Evolutionary conservation across 1,284 basidiomycete genomes (phyloP).

Genomic region (Rhodotorula sp.): DNA sequence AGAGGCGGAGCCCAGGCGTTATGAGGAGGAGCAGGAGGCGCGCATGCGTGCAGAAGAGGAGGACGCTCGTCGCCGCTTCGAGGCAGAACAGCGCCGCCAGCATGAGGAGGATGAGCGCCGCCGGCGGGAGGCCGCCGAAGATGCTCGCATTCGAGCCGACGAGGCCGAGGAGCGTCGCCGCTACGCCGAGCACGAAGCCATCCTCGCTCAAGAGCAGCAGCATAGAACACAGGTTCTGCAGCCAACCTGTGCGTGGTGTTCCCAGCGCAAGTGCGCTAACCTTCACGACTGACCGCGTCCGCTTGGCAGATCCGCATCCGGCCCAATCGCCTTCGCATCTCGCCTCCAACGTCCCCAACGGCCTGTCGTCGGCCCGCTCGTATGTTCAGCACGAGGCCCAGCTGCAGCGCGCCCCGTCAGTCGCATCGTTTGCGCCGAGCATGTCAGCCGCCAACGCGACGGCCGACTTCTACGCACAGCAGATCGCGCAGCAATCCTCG

Average conservation of each 20-base stretch:
- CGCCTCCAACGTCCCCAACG: background rate
- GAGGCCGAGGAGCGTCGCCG: slow-evolving; percentile 1
- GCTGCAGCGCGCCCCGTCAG: slow-evolving; percentile 17
- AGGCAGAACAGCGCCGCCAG: background rate
- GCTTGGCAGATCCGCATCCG: background rate
- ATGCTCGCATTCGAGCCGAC: background rate
- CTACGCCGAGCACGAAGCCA: background rate
- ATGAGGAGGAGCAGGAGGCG: background rate
- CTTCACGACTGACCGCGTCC: too few relatives aligned
- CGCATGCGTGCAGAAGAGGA: background rate
- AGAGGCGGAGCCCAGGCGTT: background rate
- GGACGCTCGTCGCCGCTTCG: background rate
- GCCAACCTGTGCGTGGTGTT: too few relatives aligned
- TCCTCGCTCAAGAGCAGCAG: background rate
- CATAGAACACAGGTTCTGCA: background rate
- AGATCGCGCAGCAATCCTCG: slow-evolving; percentile 6
- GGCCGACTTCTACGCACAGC: slow-evolving; percentile 21
- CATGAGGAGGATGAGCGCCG: background rate
- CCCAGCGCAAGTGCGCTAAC: too few relatives aligned
- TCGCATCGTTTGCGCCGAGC: slow-evolving; percentile 32
- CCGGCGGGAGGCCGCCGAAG: background rate
- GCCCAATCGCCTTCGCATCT: background rate
- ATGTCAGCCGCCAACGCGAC: slow-evolving; percentile 28
- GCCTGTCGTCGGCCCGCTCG: background rate
- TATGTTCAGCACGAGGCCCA: background rate